A percentile compares a stretch with the other conserved stretches of the same genome.
Evolutionary conservation across 352 stramenopile species (phyloP).

Genomic region (Phytophthora sansomeana): DNA sequence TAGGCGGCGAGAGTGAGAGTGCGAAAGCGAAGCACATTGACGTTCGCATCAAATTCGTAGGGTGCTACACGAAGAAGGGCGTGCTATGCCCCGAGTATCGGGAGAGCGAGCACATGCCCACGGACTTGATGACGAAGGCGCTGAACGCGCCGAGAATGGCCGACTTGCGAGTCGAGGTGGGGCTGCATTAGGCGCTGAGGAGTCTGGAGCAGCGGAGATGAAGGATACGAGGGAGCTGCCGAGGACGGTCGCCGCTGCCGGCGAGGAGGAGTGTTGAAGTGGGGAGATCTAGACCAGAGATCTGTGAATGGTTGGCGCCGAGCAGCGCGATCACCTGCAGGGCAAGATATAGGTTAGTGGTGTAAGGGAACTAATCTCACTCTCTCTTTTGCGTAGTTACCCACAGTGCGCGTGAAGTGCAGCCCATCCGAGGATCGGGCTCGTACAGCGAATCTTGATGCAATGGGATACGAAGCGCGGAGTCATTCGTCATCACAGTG

Average conservation of each 20-base stretch:
- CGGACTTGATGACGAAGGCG: slow-evolving; percentile 26
- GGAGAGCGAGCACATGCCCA: slow-evolving; percentile 9
- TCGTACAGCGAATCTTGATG: no score
- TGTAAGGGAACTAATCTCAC: no score
- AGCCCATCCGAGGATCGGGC: neutral
- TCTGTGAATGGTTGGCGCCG: no score
- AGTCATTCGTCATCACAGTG: no score
- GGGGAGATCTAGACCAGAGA: no score
- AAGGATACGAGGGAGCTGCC: neutral
- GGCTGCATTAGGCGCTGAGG: slow-evolving; percentile 4
- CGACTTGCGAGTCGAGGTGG: neutral
- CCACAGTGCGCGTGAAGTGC: no score
- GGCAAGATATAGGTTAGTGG: no score
- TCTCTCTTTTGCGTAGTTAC: neutral
- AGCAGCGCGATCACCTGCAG: no score
- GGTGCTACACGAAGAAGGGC: neutral
- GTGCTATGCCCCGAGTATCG: slow-evolving; percentile 12
- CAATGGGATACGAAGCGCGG: no score
- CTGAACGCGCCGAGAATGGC: slow-evolving; percentile 1
- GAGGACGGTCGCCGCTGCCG: neutral
- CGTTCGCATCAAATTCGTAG: slow-evolving; percentile 22
- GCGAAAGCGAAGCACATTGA: slow-evolving; percentile 29
- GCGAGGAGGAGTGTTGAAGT: slow-evolving; percentile 16
- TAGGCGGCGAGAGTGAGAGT: slow-evolving; percentile 3
- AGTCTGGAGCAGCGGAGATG: neutral